Base-by-base conservation (phyloP, 345 rosid species). In the Punica granatum region DNA sequence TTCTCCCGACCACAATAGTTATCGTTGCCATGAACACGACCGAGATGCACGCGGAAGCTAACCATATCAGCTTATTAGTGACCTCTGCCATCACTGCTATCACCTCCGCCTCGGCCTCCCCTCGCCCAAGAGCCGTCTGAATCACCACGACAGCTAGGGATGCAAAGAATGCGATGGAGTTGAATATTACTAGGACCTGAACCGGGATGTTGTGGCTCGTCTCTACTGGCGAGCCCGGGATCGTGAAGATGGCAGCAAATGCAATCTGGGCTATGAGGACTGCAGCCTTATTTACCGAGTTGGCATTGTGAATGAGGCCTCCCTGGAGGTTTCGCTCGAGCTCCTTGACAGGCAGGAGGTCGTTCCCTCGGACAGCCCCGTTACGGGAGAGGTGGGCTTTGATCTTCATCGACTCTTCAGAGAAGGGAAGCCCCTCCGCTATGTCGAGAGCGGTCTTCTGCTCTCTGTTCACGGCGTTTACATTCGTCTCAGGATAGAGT, bases 271-370 rank as follows among this genome's bases (percentile, higher is more conserved):
- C 74, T 60, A 75, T 70, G 42, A 75, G 68, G 56, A 67, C 71
- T 10, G 74, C 74, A 35, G 71, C 78, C 58, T 70, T 74, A 9
- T 71, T 70, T 32, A 75, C 71, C 9, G 78, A 66, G 64, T 70
- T 70, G 30, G 78, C 65, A 41, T 74, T 74, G 18, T 70, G 71
- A 64, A 70, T 70, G 74, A 67, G 67, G 16, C 78, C 78, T n/a
- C 67, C 78, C 59, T 53, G 59, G 30, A 53, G 59, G 31, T 53
- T 23, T 7, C 59, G 28, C 7, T 5, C 19, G n/a, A 46, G 53
- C 53, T 46, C 53, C 30, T 25, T 53, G 59, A 53, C 31, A 1
- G 59, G 59, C 30, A 53, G 59, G 59, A 53, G 59, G 8, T 53
- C 31, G 30, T 53, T 25, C 13, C 31, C 59, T 23, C 59, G 59